phyloP scores from a whole-genome alignment of 2,329 filamentous ascomycete species.

The Mycosphaerella sp. region DNA sequence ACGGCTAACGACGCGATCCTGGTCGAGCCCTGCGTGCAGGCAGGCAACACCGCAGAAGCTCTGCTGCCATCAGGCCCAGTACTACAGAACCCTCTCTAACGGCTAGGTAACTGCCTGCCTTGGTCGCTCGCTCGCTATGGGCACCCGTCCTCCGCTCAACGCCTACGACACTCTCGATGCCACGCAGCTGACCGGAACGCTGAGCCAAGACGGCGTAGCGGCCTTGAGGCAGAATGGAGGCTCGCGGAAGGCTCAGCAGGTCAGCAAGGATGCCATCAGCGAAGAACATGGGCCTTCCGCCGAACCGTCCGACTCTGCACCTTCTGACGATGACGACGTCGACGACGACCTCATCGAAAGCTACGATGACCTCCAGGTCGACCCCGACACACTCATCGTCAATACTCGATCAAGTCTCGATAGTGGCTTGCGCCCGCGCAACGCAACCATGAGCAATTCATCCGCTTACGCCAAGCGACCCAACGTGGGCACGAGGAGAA shows the following conservation, averaged over 20 bases:
- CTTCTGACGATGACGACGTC: conserved; percentile 30
- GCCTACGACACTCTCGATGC: conserved; percentile 23
- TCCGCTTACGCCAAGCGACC: neutral
- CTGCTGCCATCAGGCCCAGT: neutral
- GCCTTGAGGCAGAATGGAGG: conserved; percentile 11
- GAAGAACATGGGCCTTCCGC: neutral
- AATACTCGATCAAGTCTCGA: conserved; percentile 32
- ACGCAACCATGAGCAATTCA: conserved; percentile 6
- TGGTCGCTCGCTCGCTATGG: neutral
- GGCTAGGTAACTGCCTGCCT: too few species aligned
- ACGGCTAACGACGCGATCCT: neutral
- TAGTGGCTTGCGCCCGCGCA: conserved; percentile 17
- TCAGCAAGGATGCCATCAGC: conserved; percentile 5
- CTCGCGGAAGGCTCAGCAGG: neutral
- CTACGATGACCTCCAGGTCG: conserved; percentile 36
- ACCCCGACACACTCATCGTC: conserved; percentile 35
- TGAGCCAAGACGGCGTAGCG: conserved; percentile 20
- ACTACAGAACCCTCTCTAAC: too few species aligned
- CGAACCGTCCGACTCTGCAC: conserved; percentile 1
- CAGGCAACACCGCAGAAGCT: neutral
- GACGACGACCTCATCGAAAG: conserved; percentile 38
- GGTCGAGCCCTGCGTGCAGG: neutral
- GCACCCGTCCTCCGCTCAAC: neutral
- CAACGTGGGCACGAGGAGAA: conserved; percentile 24
- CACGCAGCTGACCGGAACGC: conserved; percentile 20